A percentile compares a stretch with the other conserved stretches of the same genome.
These are phyloP conservation scores for Fraxinus greggii DNA, from an alignment of 305 asterid genomes.

Conservation along the genomic window DNA sequence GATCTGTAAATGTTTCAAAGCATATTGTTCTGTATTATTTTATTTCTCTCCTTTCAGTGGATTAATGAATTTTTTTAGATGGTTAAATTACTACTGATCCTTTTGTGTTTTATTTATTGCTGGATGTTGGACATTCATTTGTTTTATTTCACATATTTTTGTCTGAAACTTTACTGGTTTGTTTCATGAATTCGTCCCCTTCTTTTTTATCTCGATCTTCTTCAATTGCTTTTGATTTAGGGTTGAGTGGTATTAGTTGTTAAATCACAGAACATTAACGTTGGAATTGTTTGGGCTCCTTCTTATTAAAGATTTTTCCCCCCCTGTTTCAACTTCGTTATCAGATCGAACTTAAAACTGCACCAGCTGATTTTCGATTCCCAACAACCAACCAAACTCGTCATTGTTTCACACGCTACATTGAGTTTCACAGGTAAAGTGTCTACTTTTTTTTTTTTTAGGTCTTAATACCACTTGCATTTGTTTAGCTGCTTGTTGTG, in stretches of 20 bases:
- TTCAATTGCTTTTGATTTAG: slow-evolving; percentile 1
- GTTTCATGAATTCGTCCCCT: background rate
- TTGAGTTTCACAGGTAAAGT: slow-evolving; percentile 80
- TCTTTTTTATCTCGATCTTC: background rate
- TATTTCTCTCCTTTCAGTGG: background rate
- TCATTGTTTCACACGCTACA: slow-evolving; percentile 92
- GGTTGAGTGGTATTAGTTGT: background rate
- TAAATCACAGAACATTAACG: background rate
- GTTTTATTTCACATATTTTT: background rate
- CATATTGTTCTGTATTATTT: background rate
- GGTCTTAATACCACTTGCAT: background rate
- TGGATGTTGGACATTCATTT: background rate
- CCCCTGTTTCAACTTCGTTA: background rate
- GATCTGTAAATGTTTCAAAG: background rate
- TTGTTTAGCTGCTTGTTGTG: slow-evolving; percentile 1
- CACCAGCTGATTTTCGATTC: slow-evolving; percentile 87
- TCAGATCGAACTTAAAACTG: slow-evolving; percentile 85
- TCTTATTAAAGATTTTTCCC: slow-evolving; percentile 6
- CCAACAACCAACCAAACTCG: slow-evolving; percentile 89
- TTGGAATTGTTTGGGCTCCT: background rate
- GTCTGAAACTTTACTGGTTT: background rate
- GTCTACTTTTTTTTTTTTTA: background rate
- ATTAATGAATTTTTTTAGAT: background rate
- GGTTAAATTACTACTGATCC: background rate
- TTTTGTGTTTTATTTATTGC: background rate